These are phyloP conservation scores for Plasmodium inui DNA, from an alignment of 169 alveolate genomes.

Conservation along the genomic window DNA sequence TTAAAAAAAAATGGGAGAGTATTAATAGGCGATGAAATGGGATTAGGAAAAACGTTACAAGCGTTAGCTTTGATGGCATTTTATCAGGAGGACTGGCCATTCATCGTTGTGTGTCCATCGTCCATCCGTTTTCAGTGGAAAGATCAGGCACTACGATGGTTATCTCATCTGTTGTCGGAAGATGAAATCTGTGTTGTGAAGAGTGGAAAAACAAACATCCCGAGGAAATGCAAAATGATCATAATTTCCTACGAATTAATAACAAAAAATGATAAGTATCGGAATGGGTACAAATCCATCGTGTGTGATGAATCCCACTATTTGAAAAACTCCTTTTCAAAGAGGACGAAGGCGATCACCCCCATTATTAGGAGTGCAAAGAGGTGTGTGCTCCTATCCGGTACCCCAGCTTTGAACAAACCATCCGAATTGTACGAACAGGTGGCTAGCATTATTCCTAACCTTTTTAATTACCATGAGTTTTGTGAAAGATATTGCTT, in stretches of 20 bases:
- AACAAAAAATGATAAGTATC: conserved; percentile 79
- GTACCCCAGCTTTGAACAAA: conserved; percentile 95
- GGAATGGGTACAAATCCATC: conserved; percentile 77
- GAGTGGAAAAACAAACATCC: conserved; percentile 76
- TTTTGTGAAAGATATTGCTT: conserved; percentile 87
- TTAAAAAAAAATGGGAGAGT: conserved; percentile 93
- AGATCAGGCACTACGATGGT: conserved; percentile 94
- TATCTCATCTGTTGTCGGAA: conserved; percentile 85
- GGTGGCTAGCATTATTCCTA: conserved; percentile 86
- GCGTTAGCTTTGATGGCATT: conserved; percentile 94
- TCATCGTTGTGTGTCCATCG: conserved; percentile 95
- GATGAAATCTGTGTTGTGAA: conserved; percentile 79
- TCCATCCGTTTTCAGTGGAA: conserved; percentile 94
- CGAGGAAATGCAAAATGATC: conserved; percentile 54
- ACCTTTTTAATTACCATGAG: conserved; percentile 81
- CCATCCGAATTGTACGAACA: conserved; percentile 95
- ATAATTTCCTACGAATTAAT: conserved; percentile 88
- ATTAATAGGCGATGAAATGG: conserved; percentile 98
- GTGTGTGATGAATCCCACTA: conserved; percentile 98
- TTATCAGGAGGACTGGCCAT: conserved; percentile 95
- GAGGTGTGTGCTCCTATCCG: conserved; percentile 93
- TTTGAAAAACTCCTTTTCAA: conserved; percentile 92
- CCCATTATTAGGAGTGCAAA: conserved; percentile 93
- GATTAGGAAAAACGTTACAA: conserved; percentile 98
- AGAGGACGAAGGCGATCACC: conserved; percentile 90